Evolutionary conservation across 2,329 filamentous ascomycete species (phyloP), one percentile per base, ranked within the genome.

Genomic region (Monosporascus ibericus): DNA sequence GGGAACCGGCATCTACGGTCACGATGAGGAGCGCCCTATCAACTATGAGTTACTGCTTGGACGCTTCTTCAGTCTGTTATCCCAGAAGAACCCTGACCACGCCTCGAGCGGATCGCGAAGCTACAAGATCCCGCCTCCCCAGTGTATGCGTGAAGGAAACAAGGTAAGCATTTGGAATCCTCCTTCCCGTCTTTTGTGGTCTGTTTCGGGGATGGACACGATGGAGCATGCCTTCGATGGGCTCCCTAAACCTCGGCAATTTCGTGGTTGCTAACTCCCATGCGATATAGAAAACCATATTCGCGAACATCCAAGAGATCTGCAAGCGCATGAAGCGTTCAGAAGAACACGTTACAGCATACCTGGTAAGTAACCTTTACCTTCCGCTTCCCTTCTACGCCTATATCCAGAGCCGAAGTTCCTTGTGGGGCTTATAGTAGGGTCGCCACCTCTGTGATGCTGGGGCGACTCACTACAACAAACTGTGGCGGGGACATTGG

Each of bases 251-350:
- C 30, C 11, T 34, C 30, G 3, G 5, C 22, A 20, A 15, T 25
- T 24, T 15, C 24, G 20, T 15, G 14, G n/a, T 18, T 27, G 24
- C 24, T 27, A 27, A 25, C n/a, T 17, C 7, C 14, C n/a, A 46
- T 46, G 24, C n/a, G 5, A 17, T 25, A 46, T 27, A 46, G 84
- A 95, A 95, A 86, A 99, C 94, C 58, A 96, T 99, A 68, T 99
- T 99, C 68, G 94, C 92, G 79, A 99, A 99, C 79, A 94, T 99
- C 68, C 85, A 90, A 70, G 94, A 99, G 71, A 97, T 99, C 67
- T 95, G 91, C 82, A 96, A 96, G 82, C 86, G 92, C 66, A 97
- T 99, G 92, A 99, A 99, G 86, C 85, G 94, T 72, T 92, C 89
- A 58, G 92, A 97, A 69, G 94, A 99, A 75, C 94, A 96, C 77